phyloP scores from a whole-genome alignment of 257 asterid genomes.

The Nicotiana paniculata region DNA sequence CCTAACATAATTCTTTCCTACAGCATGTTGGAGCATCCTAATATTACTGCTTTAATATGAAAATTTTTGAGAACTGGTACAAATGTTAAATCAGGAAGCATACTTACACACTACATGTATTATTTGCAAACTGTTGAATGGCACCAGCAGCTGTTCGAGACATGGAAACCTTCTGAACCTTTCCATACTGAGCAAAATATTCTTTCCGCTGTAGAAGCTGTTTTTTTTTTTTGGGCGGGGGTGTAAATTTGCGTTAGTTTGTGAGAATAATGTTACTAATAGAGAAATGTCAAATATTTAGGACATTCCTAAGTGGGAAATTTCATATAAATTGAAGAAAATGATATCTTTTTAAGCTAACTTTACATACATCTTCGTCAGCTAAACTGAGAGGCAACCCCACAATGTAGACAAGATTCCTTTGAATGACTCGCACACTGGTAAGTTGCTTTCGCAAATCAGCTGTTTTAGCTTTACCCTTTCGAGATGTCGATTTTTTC shows the following conservation, averaged over 20 bases:
- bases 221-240: neutral
- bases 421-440: constrained; percentile 86
- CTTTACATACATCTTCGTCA: constrained; percentile 68
- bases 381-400: constrained; percentile 89
- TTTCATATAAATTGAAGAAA: neutral
- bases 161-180: constrained; percentile 87
- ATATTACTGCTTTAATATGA: neutral
- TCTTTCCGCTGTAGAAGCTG: constrained; percentile 90
- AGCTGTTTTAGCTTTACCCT: constrained; percentile 64
- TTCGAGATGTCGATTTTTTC: constrained; percentile 57
- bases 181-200: constrained; percentile 85
- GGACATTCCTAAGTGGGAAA: neutral
- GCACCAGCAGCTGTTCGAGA: constrained; percentile 90
- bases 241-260: neutral
- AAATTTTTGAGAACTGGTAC: neutral
- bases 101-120: constrained; percentile 95
- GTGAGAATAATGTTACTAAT: neutral
- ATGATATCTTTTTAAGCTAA: neutral
- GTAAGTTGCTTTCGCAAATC: constrained; percentile 90
- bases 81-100: neutral
- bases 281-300: neutral
- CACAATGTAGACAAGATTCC: constrained; percentile 92
- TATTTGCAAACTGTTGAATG: constrained; percentile 84
- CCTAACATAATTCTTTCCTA: neutral
- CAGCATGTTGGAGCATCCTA: neutral